Evolutionary conservation across 495 filamentous ascomycete species (phyloP), one percentile per base, ranked within the genome.

Genomic region (Amphirosellinia nigrospora): DNA sequence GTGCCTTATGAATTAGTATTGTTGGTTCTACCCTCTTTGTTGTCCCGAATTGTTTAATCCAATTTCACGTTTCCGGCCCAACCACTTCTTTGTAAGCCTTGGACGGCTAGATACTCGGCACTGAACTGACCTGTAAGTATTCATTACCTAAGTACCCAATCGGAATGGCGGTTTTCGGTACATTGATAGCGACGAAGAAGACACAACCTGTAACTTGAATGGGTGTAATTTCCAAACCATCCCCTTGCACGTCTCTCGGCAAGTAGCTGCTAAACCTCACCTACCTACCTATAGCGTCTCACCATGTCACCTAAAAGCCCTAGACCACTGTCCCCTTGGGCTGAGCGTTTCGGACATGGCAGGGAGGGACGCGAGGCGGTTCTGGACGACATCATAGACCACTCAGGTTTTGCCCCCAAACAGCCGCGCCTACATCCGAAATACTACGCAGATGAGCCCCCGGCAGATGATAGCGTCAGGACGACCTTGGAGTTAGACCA

Each of bases 281-380:
- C 30, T 36, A 19, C 55, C 55, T 19, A 36, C 32, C 32, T 16
- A 30, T 19, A 7, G 15, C 11, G 30, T 21, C 32, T 59, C 58
- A 36, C 11, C 7, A 64, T 45, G 43, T 23, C 50, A 30, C n/a
- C n/a, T n/a, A n/a, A n/a, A n/a, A 1, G 16, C 13, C 1, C 26
- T 7, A 2, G 41, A n/a, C 65, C 65, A 4, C 21, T 60, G 39
- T 46, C 53, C 39, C 65, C 65, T n/a, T 68, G 65, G 65, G 65
- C 65, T 2, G 28, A 68, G 32, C 53, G 65, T 7, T 68, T 46
- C 10, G 11, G 26, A 1, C 34, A 68, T 23, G 58, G 32, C 41
- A 3, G 1, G 7, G 19, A 15, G 10, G 34, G 39, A 4, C 34
- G 53, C 23, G 15, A 41, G 0, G 8, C 34, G 3, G 23, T 60